Evolutionary conservation across 2,329 filamentous ascomycete species (phyloP).

Genomic region (Fusarium proliferatum): DNA sequence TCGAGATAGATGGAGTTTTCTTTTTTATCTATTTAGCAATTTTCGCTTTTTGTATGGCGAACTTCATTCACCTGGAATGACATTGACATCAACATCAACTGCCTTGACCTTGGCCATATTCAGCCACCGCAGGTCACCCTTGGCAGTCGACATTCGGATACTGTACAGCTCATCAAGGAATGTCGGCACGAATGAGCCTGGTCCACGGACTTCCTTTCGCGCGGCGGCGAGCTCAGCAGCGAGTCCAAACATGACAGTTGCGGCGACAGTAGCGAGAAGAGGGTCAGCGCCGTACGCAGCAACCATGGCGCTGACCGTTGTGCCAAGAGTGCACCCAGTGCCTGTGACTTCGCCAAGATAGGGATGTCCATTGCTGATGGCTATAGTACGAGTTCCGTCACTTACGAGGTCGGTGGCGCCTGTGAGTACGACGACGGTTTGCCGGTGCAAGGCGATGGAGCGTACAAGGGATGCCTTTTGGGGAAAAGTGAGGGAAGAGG

Average conservation of each 20-base stretch:
- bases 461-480: constrained; percentile 71
- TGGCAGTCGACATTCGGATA: constrained; percentile 60
- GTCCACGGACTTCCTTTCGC: constrained; percentile 74
- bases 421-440: constrained; percentile 83
- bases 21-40: background rate
- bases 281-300: constrained; percentile 72
- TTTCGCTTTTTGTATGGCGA: background rate
- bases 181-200: constrained; percentile 86
- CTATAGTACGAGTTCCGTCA: constrained; percentile 75
- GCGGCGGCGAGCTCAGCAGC: constrained; percentile 77
- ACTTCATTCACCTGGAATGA: constrained; percentile 10
- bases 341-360: constrained; percentile 78
- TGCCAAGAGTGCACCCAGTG: constrained; percentile 87
- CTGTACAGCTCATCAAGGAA: constrained; percentile 79
- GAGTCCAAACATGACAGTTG: constrained; percentile 79
- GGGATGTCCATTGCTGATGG: constrained; percentile 80
- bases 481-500: constrained; percentile 64
- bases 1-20: constrained; percentile 7
- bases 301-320: constrained; percentile 79
- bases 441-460: constrained; percentile 69
- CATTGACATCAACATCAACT: constrained; percentile 45
- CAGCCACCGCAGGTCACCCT: constrained; percentile 64
- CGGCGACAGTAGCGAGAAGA: constrained; percentile 79
- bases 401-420: constrained; percentile 81
- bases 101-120: constrained; percentile 60